phyloP scores from a whole-genome alignment of 495 filamentous ascomycete species.

The Niebla homalea region DNA sequence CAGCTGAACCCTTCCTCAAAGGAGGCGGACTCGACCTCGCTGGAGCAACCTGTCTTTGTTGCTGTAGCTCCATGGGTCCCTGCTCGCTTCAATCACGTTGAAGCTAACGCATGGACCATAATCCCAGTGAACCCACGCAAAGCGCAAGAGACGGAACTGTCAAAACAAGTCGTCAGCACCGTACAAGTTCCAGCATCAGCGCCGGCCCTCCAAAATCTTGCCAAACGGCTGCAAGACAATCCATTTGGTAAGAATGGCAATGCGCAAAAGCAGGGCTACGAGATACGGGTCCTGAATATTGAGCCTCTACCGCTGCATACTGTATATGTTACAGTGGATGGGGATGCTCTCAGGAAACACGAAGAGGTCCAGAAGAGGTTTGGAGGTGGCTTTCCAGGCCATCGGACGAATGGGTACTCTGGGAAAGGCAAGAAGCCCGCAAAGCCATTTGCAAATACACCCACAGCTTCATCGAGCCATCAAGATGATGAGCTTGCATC shows the following conservation, averaged over 20 bases:
- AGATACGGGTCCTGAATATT: slow-evolving; percentile 72
- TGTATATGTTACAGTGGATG: slow-evolving; percentile 73
- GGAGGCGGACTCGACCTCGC: not conserved
- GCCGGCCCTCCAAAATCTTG: slow-evolving; percentile 66
- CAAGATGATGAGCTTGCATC: slow-evolving; percentile 55
- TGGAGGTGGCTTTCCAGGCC: slow-evolving; percentile 42
- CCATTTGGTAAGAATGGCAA: slow-evolving; percentile 34
- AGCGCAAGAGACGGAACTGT: not conserved
- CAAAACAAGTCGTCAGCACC: slow-evolving; percentile 35
- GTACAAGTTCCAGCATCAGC: slow-evolving; percentile 73
- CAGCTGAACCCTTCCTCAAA: not conserved
- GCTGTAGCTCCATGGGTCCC: slow-evolving; percentile 76
- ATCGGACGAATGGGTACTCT: slow-evolving; percentile 27
- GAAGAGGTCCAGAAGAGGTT: slow-evolving; percentile 51
- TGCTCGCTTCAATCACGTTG: slow-evolving; percentile 35
- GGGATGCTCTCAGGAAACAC: slow-evolving; percentile 50
- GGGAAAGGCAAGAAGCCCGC: slow-evolving; percentile 24
- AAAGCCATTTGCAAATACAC: slow-evolving; percentile 6
- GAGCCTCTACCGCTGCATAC: slow-evolving; percentile 66
- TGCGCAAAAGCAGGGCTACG: slow-evolving; percentile 35
- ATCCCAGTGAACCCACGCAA: slow-evolving; percentile 50
- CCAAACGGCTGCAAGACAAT: slow-evolving; percentile 47
- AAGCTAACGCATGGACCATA: slow-evolving; percentile 66
- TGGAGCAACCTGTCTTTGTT: slow-evolving; percentile 40
- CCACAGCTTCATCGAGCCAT: slow-evolving; percentile 26